Percentiles rank a stretch among this genome's conserved stretches.
Evolutionary conservation across 768 basidiomycete species (phyloP).

Genomic region (Gymnopilus dilepis): DNA sequence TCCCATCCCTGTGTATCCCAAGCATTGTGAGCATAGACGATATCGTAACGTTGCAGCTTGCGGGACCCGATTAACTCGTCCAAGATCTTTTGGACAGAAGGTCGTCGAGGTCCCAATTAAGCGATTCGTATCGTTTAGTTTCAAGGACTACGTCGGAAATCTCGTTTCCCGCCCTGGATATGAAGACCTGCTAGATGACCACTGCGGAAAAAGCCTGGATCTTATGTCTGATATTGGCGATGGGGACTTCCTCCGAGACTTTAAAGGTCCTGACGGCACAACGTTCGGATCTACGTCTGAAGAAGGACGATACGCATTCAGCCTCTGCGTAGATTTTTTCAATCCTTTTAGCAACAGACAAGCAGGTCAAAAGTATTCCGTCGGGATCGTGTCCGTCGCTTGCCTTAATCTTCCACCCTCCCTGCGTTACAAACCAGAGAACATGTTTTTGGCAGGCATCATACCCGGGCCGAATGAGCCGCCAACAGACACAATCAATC

Average conservation of each 20-base stretch:
- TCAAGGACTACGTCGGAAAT: constrained; percentile 13
- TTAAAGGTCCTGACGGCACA: neutral
- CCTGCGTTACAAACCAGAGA: no score
- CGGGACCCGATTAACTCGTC: neutral
- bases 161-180: constrained; percentile 2
- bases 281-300: neutral
- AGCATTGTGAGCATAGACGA: neutral
- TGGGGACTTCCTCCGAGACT: neutral
- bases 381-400: constrained; percentile 36
- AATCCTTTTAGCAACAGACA: constrained; percentile 33
- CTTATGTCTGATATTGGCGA: neutral
- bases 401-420: constrained; percentile 38
- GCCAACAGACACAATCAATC: constrained; percentile 33
- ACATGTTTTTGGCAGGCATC: constrained; percentile 32
- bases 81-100: neutral
- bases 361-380: constrained; percentile 31
- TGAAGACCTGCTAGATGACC: neutral
- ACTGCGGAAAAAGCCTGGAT: neutral
- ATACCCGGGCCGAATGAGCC: constrained; percentile 36
- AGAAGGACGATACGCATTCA: constrained; percentile 23
- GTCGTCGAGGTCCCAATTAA: constrained; percentile 8
- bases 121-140: constrained; percentile 3
- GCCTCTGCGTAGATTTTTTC: constrained; percentile 39
- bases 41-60: neutral
- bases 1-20: constrained; percentile 1